Base-by-base conservation (phyloP, 371 early-diverging fungal species). In the Mortierella sp. region DNA sequence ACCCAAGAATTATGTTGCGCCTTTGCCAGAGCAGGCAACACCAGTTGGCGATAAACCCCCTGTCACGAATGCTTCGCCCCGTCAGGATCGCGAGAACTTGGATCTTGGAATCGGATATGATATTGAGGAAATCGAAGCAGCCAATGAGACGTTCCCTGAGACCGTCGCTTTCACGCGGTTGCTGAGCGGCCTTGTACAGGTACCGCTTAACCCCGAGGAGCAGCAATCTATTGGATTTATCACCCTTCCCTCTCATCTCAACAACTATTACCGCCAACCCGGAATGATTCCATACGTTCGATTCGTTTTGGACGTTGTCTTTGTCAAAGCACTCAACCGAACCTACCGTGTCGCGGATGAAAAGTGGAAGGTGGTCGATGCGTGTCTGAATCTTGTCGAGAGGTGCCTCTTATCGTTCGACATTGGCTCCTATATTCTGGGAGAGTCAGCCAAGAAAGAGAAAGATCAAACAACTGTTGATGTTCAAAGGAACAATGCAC, bases 231-330 rank as follows among this genome's bases (percentile, higher is more conserved):
- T 27, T 12, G 70, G 76, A 1, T 81, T 83, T 2, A 83, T 86
- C 1, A 82, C 90, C 18, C 65, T 71, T 39, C 67, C 64, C 12
- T 52, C 60, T 7, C 27, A 59, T 14, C 67, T 71, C 30, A 94
- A 93, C 58, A 81, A 82, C 18, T 80, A 72, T 19, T 84, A 88
- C 50, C 87, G 91, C 31, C 61, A 79, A 19, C 89, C 91, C 3
- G 96, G 96, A 14, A 80, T 93, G 16, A 79, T 78, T 10, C 97
- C 96, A 0, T 98, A 93, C 74, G 81, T 95, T 14, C 79, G 84
- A 3, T 91, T 93, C 69, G 90, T 95, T 13, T 65, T 96, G 21
- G 95, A 97, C 53, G 76, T 86, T 39, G 87, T 96, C 28, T 91
- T 96, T 57, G 74, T 93, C 27, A 91, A 89, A 69, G 83, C 91